Base-by-base conservation (phyloP, 352 stramenopile species). In the Globisporangium canariense region DNA sequence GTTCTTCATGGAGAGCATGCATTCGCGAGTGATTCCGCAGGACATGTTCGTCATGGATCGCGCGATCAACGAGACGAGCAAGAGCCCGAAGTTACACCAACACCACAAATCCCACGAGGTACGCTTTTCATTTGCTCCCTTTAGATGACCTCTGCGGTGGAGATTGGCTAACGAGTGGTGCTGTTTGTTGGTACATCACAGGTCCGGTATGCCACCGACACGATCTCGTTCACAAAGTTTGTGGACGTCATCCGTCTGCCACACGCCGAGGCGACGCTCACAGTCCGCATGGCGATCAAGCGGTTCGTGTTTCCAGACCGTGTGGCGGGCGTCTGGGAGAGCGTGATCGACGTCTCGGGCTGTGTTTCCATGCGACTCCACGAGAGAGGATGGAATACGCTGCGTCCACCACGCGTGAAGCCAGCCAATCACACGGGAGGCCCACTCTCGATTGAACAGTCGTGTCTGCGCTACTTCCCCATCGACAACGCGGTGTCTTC, bases 321-420 rank as follows among this genome's bases (percentile, higher is more conserved):
- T 10, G 34, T 59, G 10, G 53, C 41, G 1, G 32, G 34, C 11
- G 38, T 59, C 32, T 59, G 53, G 53, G 53, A 59, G 6, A 28
- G n/a, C 4, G 34, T 59, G n/a, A 41, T 59, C 53, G 53, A 59
- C 13, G 32, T 59, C 53, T 4, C 53, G 14, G 53, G 53, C n/a
- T 32, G 32, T 16, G 18, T 41, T n/a, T 59, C 53, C 3, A 59
- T 59, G 53, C 53, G 71, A 3, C 41, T 81, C 18, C 64, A 43
- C 20, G 71, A 78, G 20, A 72, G 70, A 66, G 74, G 74, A 18
- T 77, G 68, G 70, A 64, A 64, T 47, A 11, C 46, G 5, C 38
- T 64, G 22, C 58, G 58, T 14, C 46, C 58, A 8, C 47, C 58
- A 6, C 18, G 20, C 4, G 46, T 46, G 14, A 38, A 18, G 3